Conservation (phyloP, 106 monocot species). For the Vanilla planifolia region DNA sequence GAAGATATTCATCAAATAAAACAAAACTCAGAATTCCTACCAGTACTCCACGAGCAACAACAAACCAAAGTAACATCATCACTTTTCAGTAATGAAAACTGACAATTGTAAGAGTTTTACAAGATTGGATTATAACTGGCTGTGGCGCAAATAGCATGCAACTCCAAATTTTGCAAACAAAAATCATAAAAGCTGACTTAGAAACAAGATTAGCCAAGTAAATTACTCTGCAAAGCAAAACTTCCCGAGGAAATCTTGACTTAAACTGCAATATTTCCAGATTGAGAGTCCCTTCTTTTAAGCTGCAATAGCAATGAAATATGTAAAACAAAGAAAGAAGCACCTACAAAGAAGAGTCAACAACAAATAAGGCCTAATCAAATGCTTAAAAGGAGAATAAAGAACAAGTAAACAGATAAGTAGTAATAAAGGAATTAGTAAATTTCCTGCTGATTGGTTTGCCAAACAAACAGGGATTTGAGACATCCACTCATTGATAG, state of each 20-base stretch:
- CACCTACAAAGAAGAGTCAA: not conserved
- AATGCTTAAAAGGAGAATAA: not conserved
- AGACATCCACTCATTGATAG: too few species aligned
- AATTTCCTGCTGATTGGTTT: not conserved
- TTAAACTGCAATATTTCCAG: conserved; percentile 89
- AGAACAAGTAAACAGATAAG: not conserved
- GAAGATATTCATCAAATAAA: too few species aligned
- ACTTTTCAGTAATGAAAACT: too few species aligned
- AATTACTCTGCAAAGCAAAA: conserved; percentile 94
- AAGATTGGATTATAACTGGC: too few species aligned
- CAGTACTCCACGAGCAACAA: too few species aligned
- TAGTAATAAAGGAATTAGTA: not conserved
- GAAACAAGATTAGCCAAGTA: not conserved
- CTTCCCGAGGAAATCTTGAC: conserved; percentile 92
- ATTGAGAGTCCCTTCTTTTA: conserved; percentile 97
- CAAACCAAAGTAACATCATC: too few species aligned
- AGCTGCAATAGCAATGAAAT: conserved; percentile 39
- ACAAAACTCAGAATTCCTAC: too few species aligned
- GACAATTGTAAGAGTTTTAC: too few species aligned
- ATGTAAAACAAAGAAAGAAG: not conserved
- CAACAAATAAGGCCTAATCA: not conserved
- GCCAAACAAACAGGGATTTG: not conserved
- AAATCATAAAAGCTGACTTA: conserved; percentile 6
- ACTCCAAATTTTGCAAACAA: not conserved
- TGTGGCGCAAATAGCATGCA: too few species aligned